Conservation (phyloP, 805 yeast genomes). For the Lipomyces orientalis region DNA sequence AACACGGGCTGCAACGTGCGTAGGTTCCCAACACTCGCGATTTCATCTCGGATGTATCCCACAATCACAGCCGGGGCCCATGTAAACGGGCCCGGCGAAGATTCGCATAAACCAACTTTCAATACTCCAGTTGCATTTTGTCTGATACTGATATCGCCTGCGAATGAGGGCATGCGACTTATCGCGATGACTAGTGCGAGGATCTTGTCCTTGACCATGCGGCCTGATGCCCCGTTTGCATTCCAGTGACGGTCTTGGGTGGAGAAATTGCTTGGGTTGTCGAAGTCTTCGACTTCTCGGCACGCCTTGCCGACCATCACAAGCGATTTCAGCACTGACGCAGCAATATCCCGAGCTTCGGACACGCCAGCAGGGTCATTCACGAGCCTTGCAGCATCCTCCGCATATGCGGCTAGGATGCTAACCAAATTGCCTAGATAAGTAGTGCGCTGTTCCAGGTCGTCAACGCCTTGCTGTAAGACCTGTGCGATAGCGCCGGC, state of each 20-base stretch:
- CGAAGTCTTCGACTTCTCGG: constrained; percentile 60
- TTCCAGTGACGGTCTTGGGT: constrained; percentile 41
- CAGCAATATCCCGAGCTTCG: constrained; percentile 46
- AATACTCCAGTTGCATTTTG: constrained; percentile 70
- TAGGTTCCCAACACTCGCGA: constrained; percentile 11
- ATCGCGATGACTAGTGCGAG: constrained; percentile 52
- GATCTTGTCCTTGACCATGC: constrained; percentile 53
- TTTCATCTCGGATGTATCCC: constrained; percentile 36
- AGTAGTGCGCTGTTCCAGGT: constrained; percentile 9
- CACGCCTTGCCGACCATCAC: constrained; percentile 75
- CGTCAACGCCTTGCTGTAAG: constrained; percentile 27
- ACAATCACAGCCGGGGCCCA: constrained; percentile 53
- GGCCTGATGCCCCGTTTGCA: constrained; percentile 58
- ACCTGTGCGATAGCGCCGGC: constrained; percentile 36
- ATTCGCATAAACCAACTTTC: constrained; percentile 67
- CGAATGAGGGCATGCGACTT: constrained; percentile 47
- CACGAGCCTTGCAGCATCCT: constrained; percentile 11
- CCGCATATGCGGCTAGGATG: constrained; percentile 16
- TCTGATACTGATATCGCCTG: constrained; percentile 46
- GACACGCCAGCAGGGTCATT: background rate
- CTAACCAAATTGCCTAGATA: constrained; percentile 23
- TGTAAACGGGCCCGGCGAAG: constrained; percentile 69
- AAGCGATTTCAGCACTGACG: constrained; percentile 66
- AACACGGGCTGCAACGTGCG: constrained; percentile 27
- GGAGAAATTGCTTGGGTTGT: constrained; percentile 44